Percentiles rank a stretch among this genome's conserved stretches.
Conservation (phyloP, 208 protist species). For the Naegleria gruberi region DNA sequence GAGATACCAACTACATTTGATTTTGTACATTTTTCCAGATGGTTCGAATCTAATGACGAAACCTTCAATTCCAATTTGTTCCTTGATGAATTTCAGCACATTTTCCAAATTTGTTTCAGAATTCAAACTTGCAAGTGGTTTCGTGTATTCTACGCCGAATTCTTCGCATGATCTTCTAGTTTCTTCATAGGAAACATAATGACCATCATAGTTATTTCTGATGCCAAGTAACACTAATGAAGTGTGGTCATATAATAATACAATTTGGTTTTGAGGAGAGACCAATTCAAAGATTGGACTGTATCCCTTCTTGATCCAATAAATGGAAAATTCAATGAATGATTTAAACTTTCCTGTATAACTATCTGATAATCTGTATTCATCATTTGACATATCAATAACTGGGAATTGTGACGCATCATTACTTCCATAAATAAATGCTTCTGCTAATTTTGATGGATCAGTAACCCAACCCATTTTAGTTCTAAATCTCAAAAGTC, state of each 20-base stretch:
- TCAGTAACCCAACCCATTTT: slow-evolving; percentile 3
- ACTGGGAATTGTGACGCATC: not conserved
- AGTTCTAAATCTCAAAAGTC: not conserved
- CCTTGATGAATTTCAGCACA: not conserved
- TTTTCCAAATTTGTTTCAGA: not conserved
- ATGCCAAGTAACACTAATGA: not conserved
- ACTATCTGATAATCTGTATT: not conserved
- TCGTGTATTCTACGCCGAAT: not conserved
- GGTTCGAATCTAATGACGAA: not conserved
- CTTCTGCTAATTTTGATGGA: not conserved
- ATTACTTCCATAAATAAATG: not conserved
- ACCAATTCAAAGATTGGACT: slow-evolving; percentile 10
- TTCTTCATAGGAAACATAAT: slow-evolving; percentile 1
- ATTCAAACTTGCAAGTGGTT: not conserved
- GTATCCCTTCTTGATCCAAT: not conserved
- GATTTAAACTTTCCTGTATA: not conserved
- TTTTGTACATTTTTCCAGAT: slow-evolving; percentile 4
- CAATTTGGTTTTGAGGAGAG: not conserved
- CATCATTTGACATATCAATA: not conserved
- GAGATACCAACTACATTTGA: not conserved
- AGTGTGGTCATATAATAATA: not conserved
- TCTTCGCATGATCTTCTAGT: not conserved
- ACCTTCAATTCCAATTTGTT: not conserved
- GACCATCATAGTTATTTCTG: not conserved
- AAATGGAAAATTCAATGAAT: not conserved